These are phyloP conservation scores for Trichoderma reesei DNA, from an alignment of 495 filamentous ascomycete species.

Conservation along the genomic window DNA sequence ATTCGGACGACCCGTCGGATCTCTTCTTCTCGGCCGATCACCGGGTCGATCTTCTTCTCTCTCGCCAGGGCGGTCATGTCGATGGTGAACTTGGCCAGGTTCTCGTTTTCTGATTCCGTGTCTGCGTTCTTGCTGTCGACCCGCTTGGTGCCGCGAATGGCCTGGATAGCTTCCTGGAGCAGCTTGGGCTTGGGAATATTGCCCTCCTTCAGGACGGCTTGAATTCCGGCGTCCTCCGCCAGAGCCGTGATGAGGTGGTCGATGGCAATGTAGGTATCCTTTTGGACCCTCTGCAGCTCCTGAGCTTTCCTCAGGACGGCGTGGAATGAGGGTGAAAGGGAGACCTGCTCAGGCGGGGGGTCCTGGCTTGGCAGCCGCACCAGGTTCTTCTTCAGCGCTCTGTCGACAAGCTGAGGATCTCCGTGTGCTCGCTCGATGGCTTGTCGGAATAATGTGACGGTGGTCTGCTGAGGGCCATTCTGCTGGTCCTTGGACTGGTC, in stretches of 20 bases:
- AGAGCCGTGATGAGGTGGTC: conserved; percentile 85
- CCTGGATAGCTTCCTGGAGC: conserved; percentile 74
- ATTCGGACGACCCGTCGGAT: conserved; percentile 91
- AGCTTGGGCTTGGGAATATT: conserved; percentile 89
- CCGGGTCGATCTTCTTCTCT: conserved; percentile 95
- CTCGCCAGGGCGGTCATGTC: conserved; percentile 92
- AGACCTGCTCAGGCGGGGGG: conserved; percentile 79
- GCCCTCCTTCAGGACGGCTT: conserved; percentile 65
- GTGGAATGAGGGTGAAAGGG: conserved; percentile 67
- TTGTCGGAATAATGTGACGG: conserved; percentile 76
- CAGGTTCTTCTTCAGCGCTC: conserved; percentile 78
- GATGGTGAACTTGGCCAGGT: conserved; percentile 92
- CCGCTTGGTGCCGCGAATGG: conserved; percentile 80
- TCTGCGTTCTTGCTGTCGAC: conserved; percentile 95
- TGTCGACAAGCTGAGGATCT: conserved; percentile 78
- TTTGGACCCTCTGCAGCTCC: conserved; percentile 91
- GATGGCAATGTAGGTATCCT: conserved; percentile 86
- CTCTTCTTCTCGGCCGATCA: conserved; percentile 95
- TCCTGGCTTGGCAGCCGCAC: conserved; percentile 90
- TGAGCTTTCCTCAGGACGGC: conserved; percentile 73
- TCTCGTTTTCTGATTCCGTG: conserved; percentile 80
- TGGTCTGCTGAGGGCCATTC: conserved; percentile 48
- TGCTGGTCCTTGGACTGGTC: conserved; percentile 72
- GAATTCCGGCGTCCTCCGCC: conserved; percentile 65
- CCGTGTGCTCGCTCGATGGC: conserved; percentile 90